Conservation (phyloP, 1,284 basidiomycete genomes). For the Moniliophthora roreri region DNA sequence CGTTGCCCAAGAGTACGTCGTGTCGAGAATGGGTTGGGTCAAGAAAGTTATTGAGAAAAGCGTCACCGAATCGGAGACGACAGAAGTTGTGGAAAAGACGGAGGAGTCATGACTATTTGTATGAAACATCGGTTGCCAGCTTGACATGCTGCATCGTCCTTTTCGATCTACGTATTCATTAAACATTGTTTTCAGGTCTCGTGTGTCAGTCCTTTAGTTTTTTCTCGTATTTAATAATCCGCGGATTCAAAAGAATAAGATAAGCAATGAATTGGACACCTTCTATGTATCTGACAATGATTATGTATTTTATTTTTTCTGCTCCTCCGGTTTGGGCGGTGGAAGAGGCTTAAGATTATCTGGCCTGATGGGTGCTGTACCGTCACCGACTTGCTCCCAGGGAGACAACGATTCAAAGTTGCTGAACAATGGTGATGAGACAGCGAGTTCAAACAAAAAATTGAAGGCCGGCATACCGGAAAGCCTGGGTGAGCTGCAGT, state of each 20-base stretch:
- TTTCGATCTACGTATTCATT: no score
- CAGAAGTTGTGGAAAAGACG: slow-evolving; percentile 25
- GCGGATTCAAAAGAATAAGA: not conserved
- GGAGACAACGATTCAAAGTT: slow-evolving; percentile 95
- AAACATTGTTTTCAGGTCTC: no score
- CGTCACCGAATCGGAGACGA: not conserved
- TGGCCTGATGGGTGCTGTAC: slow-evolving; percentile 69
- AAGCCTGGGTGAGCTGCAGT: slow-evolving; percentile 96
- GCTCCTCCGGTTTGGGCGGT: slow-evolving; percentile 62
- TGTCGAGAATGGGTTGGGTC: slow-evolving; percentile 77
- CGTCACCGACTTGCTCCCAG: slow-evolving; percentile 96
- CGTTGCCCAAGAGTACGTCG: slow-evolving; percentile 86
- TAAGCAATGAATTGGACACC: not conserved
- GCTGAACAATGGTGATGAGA: slow-evolving; percentile 40
- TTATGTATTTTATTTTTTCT: slow-evolving; percentile 56
- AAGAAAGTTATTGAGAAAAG: slow-evolving; percentile 22
- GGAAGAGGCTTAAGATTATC: slow-evolving; percentile 72
- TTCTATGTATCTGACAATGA: not conserved
- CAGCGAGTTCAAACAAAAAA: slow-evolving; percentile 4
- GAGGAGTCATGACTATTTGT: slow-evolving; percentile 33
- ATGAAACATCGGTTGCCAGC: slow-evolving; percentile 18
- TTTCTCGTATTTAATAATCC: no score
- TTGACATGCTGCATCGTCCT: no score
- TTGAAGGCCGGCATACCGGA: slow-evolving; percentile 62
- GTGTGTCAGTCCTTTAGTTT: not conserved